These are phyloP conservation scores for Solanum medicagineum DNA, from an alignment of 257 asterid genomes.

Conservation along the genomic window DNA sequence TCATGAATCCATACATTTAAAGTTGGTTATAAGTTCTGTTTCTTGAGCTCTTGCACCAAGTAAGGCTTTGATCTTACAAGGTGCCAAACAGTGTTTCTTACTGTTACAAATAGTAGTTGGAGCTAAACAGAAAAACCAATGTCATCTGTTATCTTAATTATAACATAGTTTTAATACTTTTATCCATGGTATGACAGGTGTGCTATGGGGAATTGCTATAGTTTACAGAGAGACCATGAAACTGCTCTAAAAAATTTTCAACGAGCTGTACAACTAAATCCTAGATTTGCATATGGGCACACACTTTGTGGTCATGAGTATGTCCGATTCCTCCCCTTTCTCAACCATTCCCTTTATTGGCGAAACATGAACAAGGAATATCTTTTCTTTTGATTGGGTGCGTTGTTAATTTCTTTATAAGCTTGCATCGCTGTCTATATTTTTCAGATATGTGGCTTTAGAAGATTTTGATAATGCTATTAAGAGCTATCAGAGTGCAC, in stretches of 20 bases:
- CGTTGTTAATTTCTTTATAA: not conserved
- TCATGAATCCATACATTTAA: not conserved
- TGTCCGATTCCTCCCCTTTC: constrained; percentile 12
- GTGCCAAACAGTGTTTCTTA: not conserved
- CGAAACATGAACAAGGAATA: no score
- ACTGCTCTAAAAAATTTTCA: constrained; percentile 85
- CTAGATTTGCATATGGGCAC: constrained; percentile 87
- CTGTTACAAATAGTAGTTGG: not conserved
- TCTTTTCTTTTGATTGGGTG: not conserved
- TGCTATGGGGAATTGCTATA: constrained; percentile 94
- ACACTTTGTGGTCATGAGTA: constrained; percentile 96
- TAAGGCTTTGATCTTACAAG: not conserved
- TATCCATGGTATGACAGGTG: constrained; percentile 38
- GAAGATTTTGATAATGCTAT: constrained; percentile 92
- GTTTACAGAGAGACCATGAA: constrained; percentile 94
- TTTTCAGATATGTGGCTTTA: constrained; percentile 64
- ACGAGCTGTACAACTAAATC: constrained; percentile 84
- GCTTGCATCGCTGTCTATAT: constrained; percentile 1
- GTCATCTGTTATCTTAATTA: not conserved
- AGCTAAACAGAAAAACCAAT: not conserved
- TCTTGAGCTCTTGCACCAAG: not conserved
- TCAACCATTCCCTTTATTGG: not conserved
- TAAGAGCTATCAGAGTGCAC: constrained; percentile 77
- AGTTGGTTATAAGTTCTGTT: not conserved
- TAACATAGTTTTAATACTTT: not conserved